Base-by-base conservation (phyloP, 805 yeast genomes). In the Jamesozyma hellenica region DNA sequence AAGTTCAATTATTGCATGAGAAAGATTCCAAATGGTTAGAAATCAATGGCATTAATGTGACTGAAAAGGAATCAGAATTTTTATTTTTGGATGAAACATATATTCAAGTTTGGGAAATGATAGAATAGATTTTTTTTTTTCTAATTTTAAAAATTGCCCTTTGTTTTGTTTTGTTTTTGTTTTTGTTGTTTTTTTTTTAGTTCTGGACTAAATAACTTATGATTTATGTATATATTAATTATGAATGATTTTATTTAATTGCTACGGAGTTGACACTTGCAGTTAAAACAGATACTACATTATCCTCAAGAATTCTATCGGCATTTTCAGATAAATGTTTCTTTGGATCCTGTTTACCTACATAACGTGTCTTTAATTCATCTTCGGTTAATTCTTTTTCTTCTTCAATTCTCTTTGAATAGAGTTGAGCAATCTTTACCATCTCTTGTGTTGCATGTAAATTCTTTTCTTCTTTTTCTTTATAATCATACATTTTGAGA, bases 321-420 rank as follows among this genome's bases (percentile, higher is more conserved):
- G 95, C 94, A 0, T 94, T 83, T 47, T 85, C 96, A 35, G 81
- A 74, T 53, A 92, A 70, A 67, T 92, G 99, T 68, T 90, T 92
- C 77, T 94, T 92, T 32, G 99, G 99, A 63, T 92, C 98, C 65
- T 90, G 96, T 60, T 86, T 88, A 52, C 99, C 99, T 28, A 92
- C 96, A 56, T 90, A 94, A 59, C 98, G 79, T 7, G 96, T 90
- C 63, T 85, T 86, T 51, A 90, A 73, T 62, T 88, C 92, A 31
- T 85, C 95, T 53, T 83, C 94, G 34, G 77, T 68, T 49, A 92
- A 68, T 48, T 84, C 95, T 59, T 82, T 82, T 61, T 92, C 98
- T 63, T 94, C 97, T 50, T 81, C 65, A 38, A 94, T 88, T 58
- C 97, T 76, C 58, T 80, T 81, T 28, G 90, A 85, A 62, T 92